Evolutionary conservation across 2,329 filamentous ascomycete species (phyloP).

Genomic region (Scedosporium aurantiacum): DNA sequence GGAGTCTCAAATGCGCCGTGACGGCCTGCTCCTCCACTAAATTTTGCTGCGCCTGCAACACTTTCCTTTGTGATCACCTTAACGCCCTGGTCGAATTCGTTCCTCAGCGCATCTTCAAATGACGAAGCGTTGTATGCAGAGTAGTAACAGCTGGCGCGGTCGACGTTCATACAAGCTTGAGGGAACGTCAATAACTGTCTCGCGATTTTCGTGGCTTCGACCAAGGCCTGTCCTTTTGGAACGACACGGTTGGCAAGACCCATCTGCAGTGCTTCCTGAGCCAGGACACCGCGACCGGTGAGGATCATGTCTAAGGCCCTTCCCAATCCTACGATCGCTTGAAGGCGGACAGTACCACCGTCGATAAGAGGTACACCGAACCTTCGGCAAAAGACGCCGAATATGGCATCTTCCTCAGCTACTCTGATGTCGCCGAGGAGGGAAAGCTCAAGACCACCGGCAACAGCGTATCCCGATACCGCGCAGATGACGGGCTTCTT

Average conservation of each 20-base stretch:
- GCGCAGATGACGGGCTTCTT: too few species aligned
- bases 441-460: slow-evolving; percentile 33
- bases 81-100: slow-evolving; percentile 33
- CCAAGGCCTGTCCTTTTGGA: slow-evolving; percentile 34
- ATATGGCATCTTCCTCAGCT: slow-evolving; percentile 39
- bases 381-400: slow-evolving; percentile 44
- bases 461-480: too few species aligned
- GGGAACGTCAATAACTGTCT: slow-evolving; percentile 35
- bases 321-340: slow-evolving; percentile 38
- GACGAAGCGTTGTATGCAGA: slow-evolving; percentile 33
- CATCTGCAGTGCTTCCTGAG: slow-evolving; percentile 37
- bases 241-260: slow-evolving; percentile 43
- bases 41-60: slow-evolving; percentile 11
- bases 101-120: slow-evolving; percentile 37
- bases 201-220: slow-evolving; percentile 36
- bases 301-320: slow-evolving; percentile 46
- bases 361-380: slow-evolving; percentile 21
- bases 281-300: slow-evolving; percentile 36
- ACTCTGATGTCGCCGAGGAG: slow-evolving; percentile 42
- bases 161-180: slow-evolving; percentile 38
- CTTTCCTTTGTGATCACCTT: slow-evolving; percentile 31
- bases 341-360: slow-evolving; percentile 36
- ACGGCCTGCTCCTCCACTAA: too few species aligned
- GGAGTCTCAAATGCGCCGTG: too few species aligned
- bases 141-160: slow-evolving; percentile 37